Base-by-base conservation (phyloP, 495 filamentous ascomycete genomes). In the Podospora didyma region DNA sequence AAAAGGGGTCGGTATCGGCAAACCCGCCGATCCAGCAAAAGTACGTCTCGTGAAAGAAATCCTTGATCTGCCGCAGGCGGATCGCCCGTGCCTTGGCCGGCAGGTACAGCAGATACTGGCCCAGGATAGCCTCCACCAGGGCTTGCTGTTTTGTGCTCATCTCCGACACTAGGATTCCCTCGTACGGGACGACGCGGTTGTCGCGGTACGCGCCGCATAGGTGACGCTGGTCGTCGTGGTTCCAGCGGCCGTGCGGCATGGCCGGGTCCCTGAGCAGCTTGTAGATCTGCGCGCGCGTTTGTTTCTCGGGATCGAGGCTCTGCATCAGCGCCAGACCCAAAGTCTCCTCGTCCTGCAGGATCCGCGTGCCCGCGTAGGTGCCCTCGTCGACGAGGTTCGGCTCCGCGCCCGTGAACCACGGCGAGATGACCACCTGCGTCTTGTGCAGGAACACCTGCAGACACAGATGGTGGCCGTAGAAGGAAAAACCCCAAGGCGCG, bases 391-490 rank as follows among this genome's bases (percentile, higher is more conserved):
- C 86, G 57, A 82, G 61, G 51, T 90, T 89, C 0, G 88, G 88
- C 70, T 92, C 88, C 0, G 88, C 88, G 49, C 88, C 88, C 1
- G 83, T 86, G 70, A 92, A 92, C 73, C 82, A 87, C 2, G 88
- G 88, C 11, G 78, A 79, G 14, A 86, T 75, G 23, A 89, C 70
- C 49, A 88, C 80, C 64, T 88, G 84, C 6, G 72, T 68, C 34
- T 69, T 72, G 56, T 82, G 75, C 28, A 89, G 71, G 61, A 90
- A 86, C 37, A 89, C 73, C 65, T 82, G 82, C 21, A 90, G 72
- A 53, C 85, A 89, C 6, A 90, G 74, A 59, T 92, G 88, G 69
- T 92, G 88, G 19, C 88, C 88, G 74, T 87, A 92, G 68, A 89
- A 85, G 0, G 81, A 80, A 67, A 78, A 89, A 28, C 88, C 88